phyloP scores from a whole-genome alignment of 257 asterid species.

The Solanum acaule region DNA sequence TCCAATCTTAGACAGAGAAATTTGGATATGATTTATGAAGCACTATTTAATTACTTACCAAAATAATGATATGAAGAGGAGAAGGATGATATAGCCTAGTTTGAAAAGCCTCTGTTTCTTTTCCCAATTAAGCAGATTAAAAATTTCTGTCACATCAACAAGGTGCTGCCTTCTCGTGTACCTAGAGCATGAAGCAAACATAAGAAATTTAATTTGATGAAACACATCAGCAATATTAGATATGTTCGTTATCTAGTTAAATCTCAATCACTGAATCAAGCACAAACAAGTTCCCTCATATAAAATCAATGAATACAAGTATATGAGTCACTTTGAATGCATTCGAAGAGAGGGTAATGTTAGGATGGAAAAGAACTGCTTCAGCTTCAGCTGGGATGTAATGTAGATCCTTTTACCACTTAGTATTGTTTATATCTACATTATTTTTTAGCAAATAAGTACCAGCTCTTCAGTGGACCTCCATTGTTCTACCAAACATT shows the following conservation, averaged over 20 bases:
- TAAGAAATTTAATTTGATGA: neutral
- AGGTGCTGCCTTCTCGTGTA: constrained; percentile 59
- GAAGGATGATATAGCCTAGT: constrained; percentile 60
- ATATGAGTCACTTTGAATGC: neutral
- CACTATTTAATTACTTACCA: constrained; percentile 44
- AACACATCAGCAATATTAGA: neutral
- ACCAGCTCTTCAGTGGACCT: neutral
- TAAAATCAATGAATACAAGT: neutral
- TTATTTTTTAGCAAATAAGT: neutral
- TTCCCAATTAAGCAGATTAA: constrained; percentile 77
- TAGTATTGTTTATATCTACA: neutral
- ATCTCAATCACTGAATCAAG: neutral
- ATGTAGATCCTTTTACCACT: neutral
- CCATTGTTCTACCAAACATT: neutral
- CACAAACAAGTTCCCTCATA: neutral
- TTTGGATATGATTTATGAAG: neutral
- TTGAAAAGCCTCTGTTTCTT: constrained; percentile 82
- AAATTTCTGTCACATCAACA: constrained; percentile 86
- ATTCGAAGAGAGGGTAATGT: neutral
- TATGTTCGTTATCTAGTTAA: neutral
- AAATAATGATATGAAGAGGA: constrained; percentile 77
- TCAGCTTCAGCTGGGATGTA: neutral
- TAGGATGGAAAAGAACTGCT: neutral
- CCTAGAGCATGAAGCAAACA: constrained; percentile 29
- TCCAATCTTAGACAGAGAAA: neutral